These are phyloP conservation scores for Metroxylon sagu DNA, from an alignment of 176 grass and related monocot species.

Conservation along the genomic window DNA sequence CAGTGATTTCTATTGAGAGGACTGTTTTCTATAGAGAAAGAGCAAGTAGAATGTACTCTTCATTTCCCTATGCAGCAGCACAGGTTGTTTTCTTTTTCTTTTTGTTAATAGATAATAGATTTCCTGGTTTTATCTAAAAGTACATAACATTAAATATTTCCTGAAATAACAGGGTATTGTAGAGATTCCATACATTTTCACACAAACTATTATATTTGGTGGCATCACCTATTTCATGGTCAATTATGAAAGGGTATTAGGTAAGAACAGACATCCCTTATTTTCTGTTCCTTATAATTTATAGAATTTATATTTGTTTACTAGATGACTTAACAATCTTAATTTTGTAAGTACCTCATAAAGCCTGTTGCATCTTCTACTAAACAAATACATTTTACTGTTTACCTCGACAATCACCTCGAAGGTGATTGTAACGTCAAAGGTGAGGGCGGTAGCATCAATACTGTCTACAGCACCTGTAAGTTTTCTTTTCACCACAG, in stretches of 20 bases:
- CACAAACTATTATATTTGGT: constrained; percentile 63
- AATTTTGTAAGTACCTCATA: no score
- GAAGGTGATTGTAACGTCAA: no score
- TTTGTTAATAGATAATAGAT: background rate
- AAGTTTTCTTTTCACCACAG: no score
- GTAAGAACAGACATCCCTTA: constrained; percentile 11
- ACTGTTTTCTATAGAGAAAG: constrained; percentile 64
- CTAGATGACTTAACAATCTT: no score
- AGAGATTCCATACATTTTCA: constrained; percentile 60
- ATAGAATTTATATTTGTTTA: background rate
- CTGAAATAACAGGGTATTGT: constrained; percentile 50
- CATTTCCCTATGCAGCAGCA: constrained; percentile 65
- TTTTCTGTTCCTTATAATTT: background rate
- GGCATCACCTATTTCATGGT: constrained; percentile 71
- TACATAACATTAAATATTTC: constrained; percentile 16
- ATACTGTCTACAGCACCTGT: no score
- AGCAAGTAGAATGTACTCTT: constrained; percentile 59
- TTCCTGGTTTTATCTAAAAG: background rate
- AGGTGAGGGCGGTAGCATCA: no score
- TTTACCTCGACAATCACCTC: no score
- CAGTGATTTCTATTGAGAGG: constrained; percentile 63
- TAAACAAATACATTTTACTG: no score
- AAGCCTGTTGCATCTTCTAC: no score
- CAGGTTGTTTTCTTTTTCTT: constrained; percentile 32
- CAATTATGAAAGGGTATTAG: constrained; percentile 58